A percentile compares a stretch with the other conserved stretches of the same genome.
phyloP scores from a whole-genome alignment of 1,139 yeast genomes.

The Candida glucosophila region DNA sequence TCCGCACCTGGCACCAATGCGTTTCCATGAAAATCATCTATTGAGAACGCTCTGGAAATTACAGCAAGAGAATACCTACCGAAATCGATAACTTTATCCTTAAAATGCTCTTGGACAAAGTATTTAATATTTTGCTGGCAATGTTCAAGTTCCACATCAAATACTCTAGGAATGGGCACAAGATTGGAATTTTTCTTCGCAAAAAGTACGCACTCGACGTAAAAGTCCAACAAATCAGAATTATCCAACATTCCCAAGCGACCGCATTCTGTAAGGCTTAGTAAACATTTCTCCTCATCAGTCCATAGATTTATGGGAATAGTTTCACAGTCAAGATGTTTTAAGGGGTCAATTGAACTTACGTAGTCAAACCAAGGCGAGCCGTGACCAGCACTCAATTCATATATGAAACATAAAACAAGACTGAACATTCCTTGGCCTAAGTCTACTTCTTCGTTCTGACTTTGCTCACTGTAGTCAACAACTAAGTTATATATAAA shows the following conservation, averaged over 20 bases:
- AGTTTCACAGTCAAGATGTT: slow-evolving; percentile 13
- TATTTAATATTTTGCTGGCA: slow-evolving; percentile 4
- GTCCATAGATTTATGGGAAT: slow-evolving; percentile 66
- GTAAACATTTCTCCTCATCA: slow-evolving; percentile 32
- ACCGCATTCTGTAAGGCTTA: slow-evolving; percentile 64
- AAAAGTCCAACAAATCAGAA: slow-evolving; percentile 49
- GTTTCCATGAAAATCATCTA: slow-evolving; percentile 66
- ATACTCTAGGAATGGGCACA: slow-evolving; percentile 31
- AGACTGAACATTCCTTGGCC: slow-evolving; percentile 54
- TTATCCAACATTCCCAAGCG: slow-evolving; percentile 54
- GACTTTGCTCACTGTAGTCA: slow-evolving; percentile 38
- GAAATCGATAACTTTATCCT: slow-evolving; percentile 27
- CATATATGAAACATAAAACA: slow-evolving; percentile 66
- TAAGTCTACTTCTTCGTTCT: slow-evolving; percentile 23
- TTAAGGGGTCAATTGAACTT: slow-evolving; percentile 38
- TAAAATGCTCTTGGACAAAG: slow-evolving; percentile 7
- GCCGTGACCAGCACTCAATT: slow-evolving; percentile 34
- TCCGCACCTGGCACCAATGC: slow-evolving; percentile 90
- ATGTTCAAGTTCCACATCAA: slow-evolving; percentile 11
- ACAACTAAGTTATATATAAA: slow-evolving; percentile 58
- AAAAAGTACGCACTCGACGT: slow-evolving; percentile 41
- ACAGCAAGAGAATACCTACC: slow-evolving; percentile 50
- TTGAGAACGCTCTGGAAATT: slow-evolving; percentile 71
- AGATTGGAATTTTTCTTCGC: slow-evolving; percentile 24
- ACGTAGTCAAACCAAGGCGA: slow-evolving; percentile 79